Percentiles rank a stretch among this genome's conserved stretches.
Conservation (phyloP, 108 stramenopile genomes). For the Cyclotella choctawhatcheeana region DNA sequence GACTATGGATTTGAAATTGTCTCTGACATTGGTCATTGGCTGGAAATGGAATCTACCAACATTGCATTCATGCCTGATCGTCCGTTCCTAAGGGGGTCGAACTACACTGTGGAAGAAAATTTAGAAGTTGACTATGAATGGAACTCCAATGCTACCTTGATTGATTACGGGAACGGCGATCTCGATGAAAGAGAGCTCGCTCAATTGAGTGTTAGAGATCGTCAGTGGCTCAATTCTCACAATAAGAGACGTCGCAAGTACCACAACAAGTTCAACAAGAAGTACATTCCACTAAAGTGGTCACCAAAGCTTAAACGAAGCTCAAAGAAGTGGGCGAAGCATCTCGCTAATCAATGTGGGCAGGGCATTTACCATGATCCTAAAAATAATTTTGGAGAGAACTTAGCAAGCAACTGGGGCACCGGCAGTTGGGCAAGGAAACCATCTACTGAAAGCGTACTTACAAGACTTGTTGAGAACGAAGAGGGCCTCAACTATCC, state of each 20-base stretch:
- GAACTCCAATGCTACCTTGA: no score
- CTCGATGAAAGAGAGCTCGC: not conserved
- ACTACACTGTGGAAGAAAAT: no score
- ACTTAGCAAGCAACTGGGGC: slow-evolving; percentile 8
- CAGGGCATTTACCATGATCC: slow-evolving; percentile 14
- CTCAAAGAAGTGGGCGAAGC: slow-evolving; percentile 6
- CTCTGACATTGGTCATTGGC: not conserved
- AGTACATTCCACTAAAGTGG: slow-evolving; percentile 15
- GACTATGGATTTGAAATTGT: not conserved
- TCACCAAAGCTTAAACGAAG: slow-evolving; percentile 1
- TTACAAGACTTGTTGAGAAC: not conserved
- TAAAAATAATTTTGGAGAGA: slow-evolving; percentile 1
- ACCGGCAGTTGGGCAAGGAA: not conserved
- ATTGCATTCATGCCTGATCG: no score
- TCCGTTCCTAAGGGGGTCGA: no score
- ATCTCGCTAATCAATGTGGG: slow-evolving; percentile 4
- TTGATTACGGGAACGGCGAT: no score
- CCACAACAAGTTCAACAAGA: slow-evolving; percentile 17
- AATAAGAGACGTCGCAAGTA: slow-evolving; percentile 13
- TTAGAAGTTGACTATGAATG: no score
- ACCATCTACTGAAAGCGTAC: not conserved
- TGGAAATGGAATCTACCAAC: not conserved
- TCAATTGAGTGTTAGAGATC: slow-evolving; percentile 3
- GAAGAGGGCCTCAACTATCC: slow-evolving; percentile 5
- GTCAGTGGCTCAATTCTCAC: slow-evolving; percentile 11